Evolutionary conservation across 352 stramenopile species (phyloP), one percentile per base, ranked within the genome.

Genomic region (Phytophthora macrochlamydospora): DNA sequence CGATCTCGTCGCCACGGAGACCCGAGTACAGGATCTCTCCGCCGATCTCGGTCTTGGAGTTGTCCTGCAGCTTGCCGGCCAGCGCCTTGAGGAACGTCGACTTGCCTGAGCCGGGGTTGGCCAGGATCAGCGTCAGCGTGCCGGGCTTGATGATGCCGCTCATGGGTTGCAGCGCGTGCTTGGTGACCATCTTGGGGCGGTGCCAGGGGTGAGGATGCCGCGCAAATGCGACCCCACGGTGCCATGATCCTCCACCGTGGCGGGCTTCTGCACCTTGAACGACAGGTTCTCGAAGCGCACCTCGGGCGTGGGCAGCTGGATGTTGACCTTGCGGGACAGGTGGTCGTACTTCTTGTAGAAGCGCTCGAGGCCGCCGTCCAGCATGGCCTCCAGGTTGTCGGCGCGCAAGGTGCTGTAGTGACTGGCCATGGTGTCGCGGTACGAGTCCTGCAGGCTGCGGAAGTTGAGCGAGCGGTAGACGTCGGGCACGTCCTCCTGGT

Each of bases 331-430:
- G 37, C 69, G 73, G 4, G 80, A 92, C 2, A 90, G 31, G 57
- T 91, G 77, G 59, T 91, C 69, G 75, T 92, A 93, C 64, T 94
- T 93, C 59, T 90, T 87, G 76, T 93, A 93, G 65, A 93, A 93
- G 14, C 68, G 72, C 42, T 94, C 85, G 3, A 94, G 68, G 0
- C 85, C 85, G 28, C 85, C 85, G 44, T 78, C 76, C 1, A 93
- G 71, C 67, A 74, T 92, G 30, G 67, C 81, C 54, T 92, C 85
- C 28, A 93, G 58, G 56, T 91, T 75, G 37, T 87, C 81, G 35
- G 85, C 79, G 12, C 84, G 75, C 50, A 93, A 68, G 33, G 85
- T 74, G 42, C 66, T 74, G 54, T 70, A 74, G 24, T 57, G 66
- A 69, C 66, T 74, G 18, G 61, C 61, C 66, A 67, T 74, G 2